Base-by-base conservation (phyloP, 1,284 basidiomycete species). In the Tilletia walkeri region DNA sequence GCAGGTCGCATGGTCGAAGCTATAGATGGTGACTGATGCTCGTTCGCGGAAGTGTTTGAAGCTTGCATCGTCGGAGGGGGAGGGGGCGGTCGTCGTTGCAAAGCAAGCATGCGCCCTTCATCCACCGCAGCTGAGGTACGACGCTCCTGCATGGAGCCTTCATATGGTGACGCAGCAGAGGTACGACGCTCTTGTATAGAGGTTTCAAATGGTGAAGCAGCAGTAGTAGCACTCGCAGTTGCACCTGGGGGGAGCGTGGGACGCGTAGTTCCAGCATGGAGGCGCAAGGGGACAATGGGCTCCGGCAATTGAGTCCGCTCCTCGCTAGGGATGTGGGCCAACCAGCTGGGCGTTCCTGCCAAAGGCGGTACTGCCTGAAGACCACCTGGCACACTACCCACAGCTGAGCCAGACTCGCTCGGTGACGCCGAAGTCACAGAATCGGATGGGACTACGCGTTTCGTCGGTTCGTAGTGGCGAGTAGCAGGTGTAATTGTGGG, bases 401-500 rank as follows among this genome's bases (percentile, higher is more conserved):
- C 54, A 56, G 54, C 34, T 24, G 20, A 20, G 34, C 10, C 54
- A 30, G 54, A n/a, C 34, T 34, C 54, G 4, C 54, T 56, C 20
- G 54, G 4, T 14, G 9, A 14, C 9, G 9, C 41, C 3, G 41
- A 45, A 7, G 41, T 14, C 41, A 9, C 41, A 7, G 41, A 45
- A 7, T 7, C 6, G 1, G 67, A n/a, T 16, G 67, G 59, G 24
- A 38, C 66, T 10, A 30, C 34, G 7, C 49, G n/a, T 45, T 70
- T 70, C 36, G 67, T 47, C 20, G 70, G 70, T 38, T 67, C 66
- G 63, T 63, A 71, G 48, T 71, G 70, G 30, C 70, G 38, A 3
- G 70, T 71, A 6, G 66, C 70, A 24, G 67, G 36, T 1, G 70
- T 71, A 34, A 71, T 71, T 4, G 70, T 71, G 9, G 70, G 70